Evolutionary conservation across 2,329 filamentous ascomycete species (phyloP).

Genomic region (Helicocarpus griseus): DNA sequence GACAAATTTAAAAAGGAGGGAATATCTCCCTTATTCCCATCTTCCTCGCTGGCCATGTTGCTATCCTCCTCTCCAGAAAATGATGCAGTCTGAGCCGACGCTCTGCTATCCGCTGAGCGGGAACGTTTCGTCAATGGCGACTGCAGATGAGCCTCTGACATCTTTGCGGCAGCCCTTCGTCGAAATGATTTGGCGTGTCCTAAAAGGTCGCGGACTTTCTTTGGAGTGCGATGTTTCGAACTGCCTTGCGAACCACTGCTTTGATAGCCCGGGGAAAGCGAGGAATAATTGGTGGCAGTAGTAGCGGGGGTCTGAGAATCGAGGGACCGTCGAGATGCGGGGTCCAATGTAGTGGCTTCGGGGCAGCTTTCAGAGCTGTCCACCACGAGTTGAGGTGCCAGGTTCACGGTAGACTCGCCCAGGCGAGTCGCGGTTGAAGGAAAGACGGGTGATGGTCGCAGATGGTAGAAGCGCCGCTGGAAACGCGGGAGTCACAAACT

Average conservation of each 20-base stretch:
- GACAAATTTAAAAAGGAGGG: conserved; percentile 32
- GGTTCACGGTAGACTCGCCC: conserved; percentile 24
- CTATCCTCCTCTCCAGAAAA: conserved; percentile 12
- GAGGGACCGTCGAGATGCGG: conserved; percentile 12
- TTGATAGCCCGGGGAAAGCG: not conserved
- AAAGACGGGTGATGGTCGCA: not conserved
- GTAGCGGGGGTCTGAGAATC: not conserved
- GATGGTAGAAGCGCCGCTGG: not conserved
- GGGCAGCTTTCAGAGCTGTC: conserved; percentile 36
- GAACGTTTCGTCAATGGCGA: conserved; percentile 29
- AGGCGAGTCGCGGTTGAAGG: conserved; percentile 10
- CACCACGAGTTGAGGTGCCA: conserved; percentile 30
- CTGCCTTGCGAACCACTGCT: not conserved
- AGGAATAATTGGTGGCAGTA: not conserved
- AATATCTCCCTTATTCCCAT: conserved; percentile 20
- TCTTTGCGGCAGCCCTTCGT: conserved; percentile 30
- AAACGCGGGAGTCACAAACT: not conserved
- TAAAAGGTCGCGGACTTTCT: conserved; percentile 32
- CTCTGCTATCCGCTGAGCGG: conserved; percentile 26
- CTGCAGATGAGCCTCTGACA: conserved; percentile 31
- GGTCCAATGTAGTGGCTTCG: conserved; percentile 31
- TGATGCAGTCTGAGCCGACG: conserved; percentile 10
- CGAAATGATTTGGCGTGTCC: conserved; percentile 32
- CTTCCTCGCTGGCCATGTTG: conserved; percentile 13
- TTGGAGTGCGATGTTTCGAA: conserved; percentile 19